Conservation (phyloP, 1,284 basidiomycete genomes). For the Blastosporella zonata region DNA sequence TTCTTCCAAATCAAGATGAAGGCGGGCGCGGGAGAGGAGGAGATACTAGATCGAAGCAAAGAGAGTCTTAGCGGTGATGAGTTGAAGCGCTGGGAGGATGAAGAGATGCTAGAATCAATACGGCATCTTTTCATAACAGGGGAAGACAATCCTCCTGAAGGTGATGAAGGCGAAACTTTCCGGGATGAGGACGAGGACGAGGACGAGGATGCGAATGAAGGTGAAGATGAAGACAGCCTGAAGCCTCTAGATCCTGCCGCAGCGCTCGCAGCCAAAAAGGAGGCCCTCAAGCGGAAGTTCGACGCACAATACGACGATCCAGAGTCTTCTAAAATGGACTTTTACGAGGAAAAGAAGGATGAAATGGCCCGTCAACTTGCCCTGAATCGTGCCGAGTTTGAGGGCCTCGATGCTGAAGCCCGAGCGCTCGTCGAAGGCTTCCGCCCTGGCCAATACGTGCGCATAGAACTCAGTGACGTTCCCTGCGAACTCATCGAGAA, state of each 20-base stretch:
- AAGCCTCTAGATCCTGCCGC: constrained; percentile 41
- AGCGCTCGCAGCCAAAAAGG: constrained; percentile 84
- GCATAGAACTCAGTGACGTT: constrained; percentile 82
- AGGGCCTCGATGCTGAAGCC: constrained; percentile 72
- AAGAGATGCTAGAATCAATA: constrained; percentile 83
- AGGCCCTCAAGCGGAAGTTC: constrained; percentile 90
- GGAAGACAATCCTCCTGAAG: constrained; percentile 32
- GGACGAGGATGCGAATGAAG: constrained; percentile 39
- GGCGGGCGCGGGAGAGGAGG: constrained; percentile 38
- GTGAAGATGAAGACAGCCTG: constrained; percentile 28
- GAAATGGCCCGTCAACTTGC: constrained; percentile 86
- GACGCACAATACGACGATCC: constrained; percentile 97
- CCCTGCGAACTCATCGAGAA: constrained; percentile 92
- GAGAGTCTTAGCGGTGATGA: constrained; percentile 44
- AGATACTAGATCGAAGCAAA: constrained; percentile 74
- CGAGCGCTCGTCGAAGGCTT: constrained; percentile 89
- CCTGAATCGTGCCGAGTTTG: constrained; percentile 87
- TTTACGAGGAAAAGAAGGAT: constrained; percentile 91
- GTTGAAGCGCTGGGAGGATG: constrained; percentile 80
- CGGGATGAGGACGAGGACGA: constrained; percentile 35
- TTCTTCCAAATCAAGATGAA: constrained; percentile 67
- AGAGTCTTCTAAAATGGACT: constrained; percentile 73
- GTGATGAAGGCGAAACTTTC: constrained; percentile 41
- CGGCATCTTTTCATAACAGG: constrained; percentile 92
- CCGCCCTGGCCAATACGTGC: constrained; percentile 90